Evolutionary conservation across 441 rosid genomes (phyloP), one percentile per base, ranked within the genome.

Genomic region (Erodium texanum): DNA sequence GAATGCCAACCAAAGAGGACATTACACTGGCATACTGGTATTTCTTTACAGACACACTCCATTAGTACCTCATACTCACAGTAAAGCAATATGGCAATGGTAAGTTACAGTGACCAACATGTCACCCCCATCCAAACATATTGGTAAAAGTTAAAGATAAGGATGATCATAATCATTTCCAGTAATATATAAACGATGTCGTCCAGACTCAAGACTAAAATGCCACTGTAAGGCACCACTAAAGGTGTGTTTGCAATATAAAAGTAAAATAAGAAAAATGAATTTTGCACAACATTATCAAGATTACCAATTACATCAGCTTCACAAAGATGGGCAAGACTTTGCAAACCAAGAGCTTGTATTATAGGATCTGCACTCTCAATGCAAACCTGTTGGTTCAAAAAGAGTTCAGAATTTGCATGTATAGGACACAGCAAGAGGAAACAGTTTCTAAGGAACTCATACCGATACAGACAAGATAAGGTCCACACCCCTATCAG

Each of bases 401-500:
- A 50, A 70, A 65, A 27, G 70, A 9, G 64, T 64, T 66, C 16
- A 62, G 68, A 68, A 68, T 32, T 50, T 36, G 64, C 50, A 72
- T 52, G 48, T 50, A 70, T 38, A 67, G 12, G 66, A 63, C 66
- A 59, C 68, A 68, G 38, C 18, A 70, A 38, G 65, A 74, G n/a
- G 68, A 75, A 72, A 71, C 52, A 75, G 71, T 43, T 54, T n/a
- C 63, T 24, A 67, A 72, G 62, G 32, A 74, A 72, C 68, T 56
- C 87, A 62, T 88, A 93, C 98, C 91, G 93, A 86, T 75, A 93
- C 88, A 70, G 97, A 90, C 82, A 93, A 82, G 81, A 93, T 90
- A 78, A 93, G 85, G 74, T 90, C 99, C 79, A 93, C 97, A 20
- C 99, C 99, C 85, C 99, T 89, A 79, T 93, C 97, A 75, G 99